Base-by-base conservation (phyloP, 192 early-diverging fungal species). In the Coemansia sp. region DNA sequence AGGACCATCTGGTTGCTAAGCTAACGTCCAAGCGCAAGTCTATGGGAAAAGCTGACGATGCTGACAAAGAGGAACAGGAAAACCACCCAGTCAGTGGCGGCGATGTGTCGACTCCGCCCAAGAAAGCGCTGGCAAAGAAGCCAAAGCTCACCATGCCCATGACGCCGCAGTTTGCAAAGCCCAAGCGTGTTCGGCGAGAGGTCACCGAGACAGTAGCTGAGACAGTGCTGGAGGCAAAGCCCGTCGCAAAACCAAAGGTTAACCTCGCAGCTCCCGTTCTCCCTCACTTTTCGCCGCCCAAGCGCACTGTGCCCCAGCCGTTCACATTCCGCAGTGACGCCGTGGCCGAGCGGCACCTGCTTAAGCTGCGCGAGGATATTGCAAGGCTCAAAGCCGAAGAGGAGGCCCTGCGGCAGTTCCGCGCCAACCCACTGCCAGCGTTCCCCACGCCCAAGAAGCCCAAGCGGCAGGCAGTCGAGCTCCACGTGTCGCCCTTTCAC, bases 271-370 rank as follows among this genome's bases (percentile, higher is more conserved):
- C 41, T 31, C 20, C 47, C 50, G 13, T 22, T n/a, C 20, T 16
- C 22, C 31, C 41, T 4, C 72, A 44, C 29, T 57, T 71, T 18
- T 74, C 70, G 31, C 81, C 72, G 61, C 77, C 64, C 33, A 79
- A 74, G 61, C 68, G 68, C 15, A 85, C 83, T 10, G 68, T 81
- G 22, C 65, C 76, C 3, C 62, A 81, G 70, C 82, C 78, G n/a
- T 87, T 90, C 58, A 58, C 74, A 11, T 79, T 93, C 68, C 90
- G 88, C 33, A 90, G 90, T 44, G 90, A 91, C 38, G 84, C 83
- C 18, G 87, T 85, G 38, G 86, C 83, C 34, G 72, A 86, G 65
- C 65, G 77, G 41, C 89, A 89, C 64, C 66, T 80, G 74, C 65
- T 69, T n/a, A 82, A 85, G 57, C 83, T 90, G 72, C 83, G 86